Base-by-base conservation (phyloP, 2,329 filamentous ascomycete species). In the Coniochaeta sp. region DNA sequence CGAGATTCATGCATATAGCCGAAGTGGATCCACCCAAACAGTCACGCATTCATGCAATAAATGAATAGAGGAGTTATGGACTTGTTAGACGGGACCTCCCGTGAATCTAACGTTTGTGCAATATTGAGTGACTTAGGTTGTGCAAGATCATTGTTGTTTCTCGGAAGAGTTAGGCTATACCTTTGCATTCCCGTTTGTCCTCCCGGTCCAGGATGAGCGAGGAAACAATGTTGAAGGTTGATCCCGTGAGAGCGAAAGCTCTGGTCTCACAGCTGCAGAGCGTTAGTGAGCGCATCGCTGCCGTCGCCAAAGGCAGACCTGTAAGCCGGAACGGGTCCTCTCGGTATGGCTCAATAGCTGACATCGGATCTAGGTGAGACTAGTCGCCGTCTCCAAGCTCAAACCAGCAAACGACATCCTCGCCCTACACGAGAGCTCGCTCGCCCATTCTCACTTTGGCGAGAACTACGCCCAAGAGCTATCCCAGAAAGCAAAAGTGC, bases 391-490 rank as follows among this genome's bases (percentile, higher is more conserved):
- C 57, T 97, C 93, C 44, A 99, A 99, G 76, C 82, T 97, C 66
- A 98, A 99, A 77, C 93, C 95, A 16, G 91, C 88, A 62, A 90
- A 90, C 68, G 95, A 99, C 73, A 89, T 99, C 68, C 81, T 96
- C 60, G 89, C 92, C 33, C 84, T 99, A 1, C 89, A 96, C 76
- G 80, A 83, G 67, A 74, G 79, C 0, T 79, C 81, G 1, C 73
- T 77, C 33, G 73, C 77, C 1, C 90, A 93, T 59, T 67, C 80
- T 19, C 91, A 99, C 76, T 98, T 98, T 73, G 95, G 95, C 68
- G 95, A 99, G 77, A 99, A 99, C 79, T 99, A 99, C 77, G 82
- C 89, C 4, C 90, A 93, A 75, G 95, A 99, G 74, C 83, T 99
- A 59, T 81, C 83, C 62, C 89, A 96, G 72, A 99, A 99, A 75